Evolutionary conservation across 768 basidiomycete genomes (phyloP).

Genomic region (Boletus tylopilopsis): DNA sequence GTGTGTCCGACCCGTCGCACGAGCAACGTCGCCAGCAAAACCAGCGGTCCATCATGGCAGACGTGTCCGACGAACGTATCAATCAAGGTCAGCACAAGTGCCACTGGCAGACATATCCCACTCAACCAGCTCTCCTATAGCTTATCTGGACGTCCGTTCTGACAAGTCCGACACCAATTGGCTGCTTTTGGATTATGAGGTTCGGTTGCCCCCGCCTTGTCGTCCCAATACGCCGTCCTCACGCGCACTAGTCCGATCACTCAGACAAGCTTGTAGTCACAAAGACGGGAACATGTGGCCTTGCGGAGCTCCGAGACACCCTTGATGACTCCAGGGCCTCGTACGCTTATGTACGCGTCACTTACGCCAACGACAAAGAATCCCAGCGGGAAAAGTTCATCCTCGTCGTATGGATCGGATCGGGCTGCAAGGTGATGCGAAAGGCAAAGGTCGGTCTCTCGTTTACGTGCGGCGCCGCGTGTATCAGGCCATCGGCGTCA

Average conservation of each 20-base stretch:
- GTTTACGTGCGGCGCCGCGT: conserved; percentile 17
- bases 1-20: not conserved
- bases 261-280: conserved; percentile 81
- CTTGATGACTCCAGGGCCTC: conserved; percentile 75
- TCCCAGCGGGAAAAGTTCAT: conserved; percentile 87
- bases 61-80: conserved; percentile 72
- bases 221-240: conserved; percentile 18
- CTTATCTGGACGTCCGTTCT: conserved; percentile 82
- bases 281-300: conserved; percentile 73
- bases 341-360: conserved; percentile 80
- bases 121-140: no score
- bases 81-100: conserved; percentile 69
- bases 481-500: conserved; percentile 8
- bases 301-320: conserved; percentile 68
- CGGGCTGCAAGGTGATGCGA: conserved; percentile 83
- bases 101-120: no score
- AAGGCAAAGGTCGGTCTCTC: conserved; percentile 70
- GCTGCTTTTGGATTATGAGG: conserved; percentile 88
- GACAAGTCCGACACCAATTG: conserved; percentile 88
- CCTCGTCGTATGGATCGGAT: conserved; percentile 80
- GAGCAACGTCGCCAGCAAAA: no score
- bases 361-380: conserved; percentile 85
- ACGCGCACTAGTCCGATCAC: conserved; percentile 51
- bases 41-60: conserved; percentile 56
- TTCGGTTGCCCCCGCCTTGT: conserved; percentile 27